Evolutionary conservation across 805 yeast genomes (phyloP).

Genomic region (Candida ortonii): DNA sequence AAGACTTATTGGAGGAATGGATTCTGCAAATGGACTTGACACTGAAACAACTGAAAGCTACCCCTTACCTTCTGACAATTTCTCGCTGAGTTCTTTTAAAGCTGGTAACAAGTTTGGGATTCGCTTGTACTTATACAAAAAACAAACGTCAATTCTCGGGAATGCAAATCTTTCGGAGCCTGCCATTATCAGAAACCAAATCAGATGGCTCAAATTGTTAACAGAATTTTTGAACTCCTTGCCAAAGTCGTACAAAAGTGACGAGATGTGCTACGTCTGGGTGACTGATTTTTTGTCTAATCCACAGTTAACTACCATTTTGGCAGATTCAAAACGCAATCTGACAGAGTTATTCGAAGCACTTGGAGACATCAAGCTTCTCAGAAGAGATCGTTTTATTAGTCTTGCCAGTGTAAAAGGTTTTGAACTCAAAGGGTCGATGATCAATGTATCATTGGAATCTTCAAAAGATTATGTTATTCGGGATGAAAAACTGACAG

Average conservation of each 20-base stretch:
- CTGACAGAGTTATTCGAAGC: conserved; percentile 33
- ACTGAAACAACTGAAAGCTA: conserved; percentile 6
- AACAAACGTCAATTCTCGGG: conserved; percentile 23
- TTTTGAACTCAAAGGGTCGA: conserved; percentile 33
- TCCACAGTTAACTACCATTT: conserved; percentile 16
- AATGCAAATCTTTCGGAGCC: conserved; percentile 28
- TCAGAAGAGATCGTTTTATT: conserved; percentile 45
- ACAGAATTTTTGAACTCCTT: conserved; percentile 23
- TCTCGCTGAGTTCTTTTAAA: conserved; percentile 1
- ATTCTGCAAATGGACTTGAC: conserved; percentile 19
- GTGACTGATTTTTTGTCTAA: conserved; percentile 40
- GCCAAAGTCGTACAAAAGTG: conserved; percentile 26
- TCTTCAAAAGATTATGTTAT: conserved; percentile 7
- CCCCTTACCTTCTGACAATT: conserved; percentile 9
- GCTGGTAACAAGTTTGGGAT: conserved; percentile 18
- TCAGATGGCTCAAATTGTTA: conserved; percentile 31
- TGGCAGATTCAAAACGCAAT: conserved; percentile 24
- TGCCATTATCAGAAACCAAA: conserved; percentile 28
- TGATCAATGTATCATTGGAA: conserved; percentile 22
- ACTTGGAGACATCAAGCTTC: conserved; percentile 47
- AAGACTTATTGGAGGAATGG: conserved; percentile 13
- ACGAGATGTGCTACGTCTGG: conserved; percentile 41
- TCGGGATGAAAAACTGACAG: conserved; percentile 18
- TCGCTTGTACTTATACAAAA: conserved; percentile 21
- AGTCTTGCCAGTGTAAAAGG: conserved; percentile 31